A percentile compares a stretch with the other conserved stretches of the same genome.
phyloP scores from a whole-genome alignment of 1,284 basidiomycete genomes.

The Porodaedalea pini region DNA sequence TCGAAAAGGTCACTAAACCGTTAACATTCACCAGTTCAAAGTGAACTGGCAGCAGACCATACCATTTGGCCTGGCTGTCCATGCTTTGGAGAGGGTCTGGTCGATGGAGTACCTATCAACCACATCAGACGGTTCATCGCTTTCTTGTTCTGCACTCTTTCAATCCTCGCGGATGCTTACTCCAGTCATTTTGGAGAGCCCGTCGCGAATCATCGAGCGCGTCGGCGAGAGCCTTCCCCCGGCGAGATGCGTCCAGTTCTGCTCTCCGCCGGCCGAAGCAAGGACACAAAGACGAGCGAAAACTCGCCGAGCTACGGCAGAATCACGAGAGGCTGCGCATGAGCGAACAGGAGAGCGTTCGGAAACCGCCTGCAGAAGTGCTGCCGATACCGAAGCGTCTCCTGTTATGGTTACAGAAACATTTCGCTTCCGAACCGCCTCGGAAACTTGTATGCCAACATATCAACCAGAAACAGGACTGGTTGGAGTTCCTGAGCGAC shows the following conservation, averaged over 20 bases:
- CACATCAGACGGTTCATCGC: constrained; percentile 19
- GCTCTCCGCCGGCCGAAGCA: not conserved
- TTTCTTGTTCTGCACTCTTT: not conserved
- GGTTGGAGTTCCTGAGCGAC: constrained; percentile 34
- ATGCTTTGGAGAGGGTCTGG: constrained; percentile 63
- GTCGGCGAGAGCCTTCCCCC: constrained; percentile 3
- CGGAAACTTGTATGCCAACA: not conserved
- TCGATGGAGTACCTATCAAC: constrained; percentile 41
- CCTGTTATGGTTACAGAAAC: constrained; percentile 9
- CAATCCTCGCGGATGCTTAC: not conserved
- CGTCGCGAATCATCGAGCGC: not conserved
- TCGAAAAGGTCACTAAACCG: not conserved
- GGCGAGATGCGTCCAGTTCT: not conserved
- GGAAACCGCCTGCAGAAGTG: not conserved
- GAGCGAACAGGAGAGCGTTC: not conserved
- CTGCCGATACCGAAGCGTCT: not conserved
- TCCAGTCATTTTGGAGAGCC: not conserved
- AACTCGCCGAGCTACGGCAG: not conserved
- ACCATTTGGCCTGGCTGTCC: constrained; percentile 51
- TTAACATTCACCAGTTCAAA: constrained; percentile 21
- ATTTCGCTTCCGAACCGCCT: not conserved
- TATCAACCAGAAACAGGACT: constrained; percentile 12
- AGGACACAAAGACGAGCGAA: not conserved
- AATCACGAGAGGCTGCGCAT: not conserved
- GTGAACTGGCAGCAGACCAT: constrained; percentile 35